These are phyloP conservation scores for Tylopilus sp. DNA, from an alignment of 768 basidiomycete species.

Conservation along the genomic window DNA sequence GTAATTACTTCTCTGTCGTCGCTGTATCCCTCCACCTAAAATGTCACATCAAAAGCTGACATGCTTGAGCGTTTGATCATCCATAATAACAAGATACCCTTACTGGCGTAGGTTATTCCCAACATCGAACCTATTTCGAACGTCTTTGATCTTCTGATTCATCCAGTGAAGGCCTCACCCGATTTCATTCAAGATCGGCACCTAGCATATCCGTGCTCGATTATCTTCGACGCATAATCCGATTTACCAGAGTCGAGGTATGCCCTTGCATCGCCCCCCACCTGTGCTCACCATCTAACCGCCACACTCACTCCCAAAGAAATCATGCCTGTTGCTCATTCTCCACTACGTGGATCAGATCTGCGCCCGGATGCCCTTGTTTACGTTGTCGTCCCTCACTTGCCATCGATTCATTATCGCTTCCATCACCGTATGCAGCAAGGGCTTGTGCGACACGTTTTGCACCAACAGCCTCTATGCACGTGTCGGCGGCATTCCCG, in stretches of 20 bases:
- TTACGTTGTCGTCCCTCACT: constrained; percentile 93
- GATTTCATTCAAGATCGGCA: constrained; percentile 92
- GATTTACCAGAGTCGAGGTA: constrained; percentile 95
- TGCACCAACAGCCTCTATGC: constrained; percentile 95
- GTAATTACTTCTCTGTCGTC: constrained; percentile 42
- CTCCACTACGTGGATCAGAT: constrained; percentile 93
- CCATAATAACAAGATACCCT: constrained; percentile 94
- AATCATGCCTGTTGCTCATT: constrained; percentile 75
- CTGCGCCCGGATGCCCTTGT: constrained; percentile 79
- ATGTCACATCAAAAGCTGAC: constrained; percentile 59
- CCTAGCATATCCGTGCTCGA: constrained; percentile 87
- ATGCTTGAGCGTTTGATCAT: constrained; percentile 94
- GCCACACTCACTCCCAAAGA: constrained; percentile 39
- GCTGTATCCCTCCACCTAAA: constrained; percentile 16
- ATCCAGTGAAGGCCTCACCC: constrained; percentile 80
- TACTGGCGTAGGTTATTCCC: constrained; percentile 65
- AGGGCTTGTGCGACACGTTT: constrained; percentile 93
- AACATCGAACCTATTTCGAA: constrained; percentile 8
- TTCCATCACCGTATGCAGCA: constrained; percentile 87
- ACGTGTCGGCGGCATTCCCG: constrained; percentile 91
- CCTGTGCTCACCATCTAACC: constrained; percentile 9
- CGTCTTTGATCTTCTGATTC: constrained; percentile 20
- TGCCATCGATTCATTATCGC: constrained; percentile 98
- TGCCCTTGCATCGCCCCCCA: constrained; percentile 19
- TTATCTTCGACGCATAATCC: constrained; percentile 91